Evolutionary conservation across 176 grass and related monocot species (phyloP), one percentile per base, ranked within the genome.

Genomic region (Hsuehochloa calcarea): DNA sequence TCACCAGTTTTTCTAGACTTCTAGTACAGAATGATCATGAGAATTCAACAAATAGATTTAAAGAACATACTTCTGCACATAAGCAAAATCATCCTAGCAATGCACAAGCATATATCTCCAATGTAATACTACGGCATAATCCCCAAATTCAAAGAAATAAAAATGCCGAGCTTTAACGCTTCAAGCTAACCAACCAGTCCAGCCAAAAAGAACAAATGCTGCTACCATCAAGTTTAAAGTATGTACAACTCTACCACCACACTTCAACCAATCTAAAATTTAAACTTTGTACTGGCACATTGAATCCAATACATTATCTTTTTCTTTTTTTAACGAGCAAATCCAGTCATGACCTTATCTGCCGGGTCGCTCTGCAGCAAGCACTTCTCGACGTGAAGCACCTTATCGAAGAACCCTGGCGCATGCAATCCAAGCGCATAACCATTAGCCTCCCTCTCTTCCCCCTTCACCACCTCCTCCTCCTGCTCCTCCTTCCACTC

Each of bases 381-480:
- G 80, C 96, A 99, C 51, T 90, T 92, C 34, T 96, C 82, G 1
- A 96, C 86, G 38, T 96, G 91, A 31, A 96, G 82, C 77, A 96
- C 90, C 90, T 94, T 99, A 72, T 99, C 90, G 1, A 96, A 99
- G 70, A 99, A 96, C 20, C 97, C 91, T 31, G 93, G 93, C 7
- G 91, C 97, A 74, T 96, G 97, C 68, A 99, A 89, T 68, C 93
- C 97, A 77, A 99, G 93, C 0, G 88, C 87, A 90, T 77, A 89
- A 15, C 70, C 62, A 75, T 80, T 51, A 68, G 17, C 64, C 75
- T 87, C 85, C 54, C 40, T 3, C 4, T 65, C 43, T 78, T 88
- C 86, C 61, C 54, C 63, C 54, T 74, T 65, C 13, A 37, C 46
- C 13, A 27, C 68, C 44, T 46, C 86, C 26, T 37, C 41, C 49